Conservation (phyloP, 345 rosid species). For the Gossypioides kirkii region DNA sequence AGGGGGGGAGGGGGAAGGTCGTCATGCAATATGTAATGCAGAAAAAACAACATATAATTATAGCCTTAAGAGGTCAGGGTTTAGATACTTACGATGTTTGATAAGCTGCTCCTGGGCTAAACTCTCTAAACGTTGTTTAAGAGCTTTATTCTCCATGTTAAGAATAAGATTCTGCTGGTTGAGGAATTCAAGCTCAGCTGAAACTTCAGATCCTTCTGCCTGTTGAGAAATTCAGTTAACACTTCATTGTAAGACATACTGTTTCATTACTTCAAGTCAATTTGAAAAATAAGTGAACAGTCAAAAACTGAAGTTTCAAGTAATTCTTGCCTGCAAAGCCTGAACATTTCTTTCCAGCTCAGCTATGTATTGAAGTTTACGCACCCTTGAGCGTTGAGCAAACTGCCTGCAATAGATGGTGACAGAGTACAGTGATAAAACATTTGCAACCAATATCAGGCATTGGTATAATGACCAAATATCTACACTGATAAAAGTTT, state of each 20-base stretch:
- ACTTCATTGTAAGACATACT: neutral
- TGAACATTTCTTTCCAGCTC: slow-evolving; percentile 97
- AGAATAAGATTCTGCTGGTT: slow-evolving; percentile 77
- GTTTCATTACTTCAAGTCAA: neutral
- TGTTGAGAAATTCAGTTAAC: slow-evolving; percentile 20
- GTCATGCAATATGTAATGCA: slow-evolving; percentile 9
- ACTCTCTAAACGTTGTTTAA: slow-evolving; percentile 74
- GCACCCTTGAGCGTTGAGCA: slow-evolving; percentile 95
- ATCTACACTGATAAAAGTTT: neutral
- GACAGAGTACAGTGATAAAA: slow-evolving; percentile 19
- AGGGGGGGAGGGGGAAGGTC: neutral
- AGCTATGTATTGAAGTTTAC: slow-evolving; percentile 98
- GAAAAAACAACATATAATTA: neutral
- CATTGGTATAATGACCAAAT: neutral
- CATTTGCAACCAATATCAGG: neutral
- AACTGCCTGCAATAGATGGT: slow-evolving; percentile 66
- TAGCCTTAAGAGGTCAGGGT: neutral
- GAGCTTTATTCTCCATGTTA: slow-evolving; percentile 87
- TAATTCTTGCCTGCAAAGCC: slow-evolving; percentile 70
- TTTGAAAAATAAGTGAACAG: neutral
- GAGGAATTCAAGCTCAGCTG: slow-evolving; percentile 87
- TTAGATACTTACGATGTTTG: slow-evolving; percentile 56
- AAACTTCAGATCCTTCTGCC: slow-evolving; percentile 79
- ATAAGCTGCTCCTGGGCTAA: slow-evolving; percentile 77
- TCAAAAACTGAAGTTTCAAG: slow-evolving; percentile 4